These are phyloP conservation scores for Dacryopinax spathularia DNA, from an alignment of 768 basidiomycete genomes.

Conservation along the genomic window DNA sequence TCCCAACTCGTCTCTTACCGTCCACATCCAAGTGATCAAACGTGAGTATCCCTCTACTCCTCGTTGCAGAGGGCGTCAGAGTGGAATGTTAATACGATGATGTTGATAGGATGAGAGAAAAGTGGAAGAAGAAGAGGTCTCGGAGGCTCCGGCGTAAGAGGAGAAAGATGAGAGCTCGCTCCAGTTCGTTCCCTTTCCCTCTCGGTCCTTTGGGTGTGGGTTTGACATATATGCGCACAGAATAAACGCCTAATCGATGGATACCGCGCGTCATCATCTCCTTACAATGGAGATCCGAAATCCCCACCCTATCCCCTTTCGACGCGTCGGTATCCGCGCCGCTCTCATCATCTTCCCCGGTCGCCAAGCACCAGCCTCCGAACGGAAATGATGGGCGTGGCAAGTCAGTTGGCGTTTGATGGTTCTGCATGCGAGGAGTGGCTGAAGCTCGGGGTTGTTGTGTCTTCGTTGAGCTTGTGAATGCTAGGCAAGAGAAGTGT, in stretches of 20 bases:
- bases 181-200: conserved; percentile 45
- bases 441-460: too few species aligned
- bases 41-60: not conserved
- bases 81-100: not conserved
- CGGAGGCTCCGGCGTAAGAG: conserved; percentile 85
- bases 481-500: not conserved
- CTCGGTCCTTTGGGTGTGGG: not conserved
- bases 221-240: not conserved
- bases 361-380: too few species aligned
- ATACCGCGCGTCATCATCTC: too few species aligned
- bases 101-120: conserved; percentile 58
- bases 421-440: too few species aligned
- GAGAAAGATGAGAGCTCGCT: conserved; percentile 92
- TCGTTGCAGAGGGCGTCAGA: too few species aligned
- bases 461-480: too few species aligned
- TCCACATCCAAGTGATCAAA: not conserved
- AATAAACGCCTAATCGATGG: not conserved
- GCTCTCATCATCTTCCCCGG: too few species aligned
- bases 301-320: too few species aligned
- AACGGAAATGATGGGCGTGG: too few species aligned
- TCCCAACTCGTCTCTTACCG: not conserved
- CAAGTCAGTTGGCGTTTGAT: too few species aligned
- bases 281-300: too few species aligned
- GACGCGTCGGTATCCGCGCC: too few species aligned
- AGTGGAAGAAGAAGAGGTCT: conserved; percentile 94